Evolutionary conservation across 176 grass and related monocot species (phyloP).

Genomic region (Avena atlantica): DNA sequence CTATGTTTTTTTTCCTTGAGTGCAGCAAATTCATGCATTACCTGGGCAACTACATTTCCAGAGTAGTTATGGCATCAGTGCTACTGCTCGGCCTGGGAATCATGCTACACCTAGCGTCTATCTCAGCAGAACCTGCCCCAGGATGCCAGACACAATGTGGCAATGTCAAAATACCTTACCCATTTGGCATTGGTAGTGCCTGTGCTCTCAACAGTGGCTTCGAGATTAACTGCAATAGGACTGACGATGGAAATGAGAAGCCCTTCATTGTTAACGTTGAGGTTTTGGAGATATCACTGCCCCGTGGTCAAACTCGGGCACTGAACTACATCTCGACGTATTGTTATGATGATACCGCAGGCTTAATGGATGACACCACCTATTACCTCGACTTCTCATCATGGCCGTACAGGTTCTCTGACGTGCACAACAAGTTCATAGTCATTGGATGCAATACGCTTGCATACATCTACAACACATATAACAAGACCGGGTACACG

Average conservation of each 20-base stretch:
- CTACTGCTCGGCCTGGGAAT: neutral
- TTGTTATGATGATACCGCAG: neutral
- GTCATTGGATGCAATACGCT: slow-evolving; percentile 28
- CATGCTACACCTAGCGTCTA: slow-evolving; percentile 13
- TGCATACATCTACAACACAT: neutral
- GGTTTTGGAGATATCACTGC: slow-evolving; percentile 15
- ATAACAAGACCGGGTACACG: neutral
- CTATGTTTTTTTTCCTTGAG: neutral
- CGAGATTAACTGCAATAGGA: slow-evolving; percentile 30
- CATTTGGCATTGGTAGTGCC: slow-evolving; percentile 39
- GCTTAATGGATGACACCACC: fast-evolving
- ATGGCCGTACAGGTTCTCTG: slow-evolving; percentile 4
- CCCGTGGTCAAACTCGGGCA: neutral
- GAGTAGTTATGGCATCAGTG: neutral
- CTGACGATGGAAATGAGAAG: neutral
- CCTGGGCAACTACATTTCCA: neutral
- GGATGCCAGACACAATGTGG: slow-evolving; percentile 28
- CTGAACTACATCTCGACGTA: neutral
- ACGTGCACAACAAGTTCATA: slow-evolving; percentile 26
- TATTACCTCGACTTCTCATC: neutral
- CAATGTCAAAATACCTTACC: slow-evolving; percentile 21
- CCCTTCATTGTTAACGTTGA: neutral
- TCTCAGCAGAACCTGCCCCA: slow-evolving; percentile 13
- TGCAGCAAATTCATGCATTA: neutral
- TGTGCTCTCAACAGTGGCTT: slow-evolving; percentile 8